A percentile compares a stretch with the other conserved stretches of the same genome.
Evolutionary conservation across 495 filamentous ascomycete species (phyloP).

Genomic region (Neurospora terricola): DNA sequence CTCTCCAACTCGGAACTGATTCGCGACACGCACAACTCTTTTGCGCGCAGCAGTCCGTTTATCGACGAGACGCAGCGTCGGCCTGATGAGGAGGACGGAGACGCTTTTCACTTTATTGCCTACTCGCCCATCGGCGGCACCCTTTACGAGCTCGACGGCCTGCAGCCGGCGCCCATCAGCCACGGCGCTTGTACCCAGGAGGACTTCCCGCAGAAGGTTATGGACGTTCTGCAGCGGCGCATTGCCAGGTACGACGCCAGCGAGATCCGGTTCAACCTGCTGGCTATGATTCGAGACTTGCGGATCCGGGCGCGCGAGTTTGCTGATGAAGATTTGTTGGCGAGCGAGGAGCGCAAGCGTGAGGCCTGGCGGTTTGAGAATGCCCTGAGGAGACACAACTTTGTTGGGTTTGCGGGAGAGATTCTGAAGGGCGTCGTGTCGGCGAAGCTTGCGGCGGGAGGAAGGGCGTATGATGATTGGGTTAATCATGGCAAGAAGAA

Average conservation of each 20-base stretch:
- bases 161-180: slow-evolving; percentile 83
- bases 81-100: slow-evolving; percentile 51
- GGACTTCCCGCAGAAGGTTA: slow-evolving; percentile 72
- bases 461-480: slow-evolving; percentile 64
- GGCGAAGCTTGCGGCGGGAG: slow-evolving; percentile 55
- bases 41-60: slow-evolving; percentile 81
- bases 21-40: slow-evolving; percentile 86
- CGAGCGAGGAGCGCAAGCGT: slow-evolving; percentile 75
- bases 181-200: slow-evolving; percentile 64
- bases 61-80: slow-evolving; percentile 71
- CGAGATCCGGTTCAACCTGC: slow-evolving; percentile 91
- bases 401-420: slow-evolving; percentile 91
- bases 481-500: slow-evolving; percentile 64
- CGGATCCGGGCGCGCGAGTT: slow-evolving; percentile 65
- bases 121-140: slow-evolving; percentile 72
- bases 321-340: slow-evolving; percentile 69
- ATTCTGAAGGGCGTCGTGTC: slow-evolving; percentile 74
- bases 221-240: slow-evolving; percentile 73
- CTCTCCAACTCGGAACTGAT: slow-evolving; percentile 67
- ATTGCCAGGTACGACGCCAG: slow-evolving; percentile 75
- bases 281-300: slow-evolving; percentile 83
- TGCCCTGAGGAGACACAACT: slow-evolving; percentile 83
- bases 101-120: slow-evolving; percentile 96
- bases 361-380: slow-evolving; percentile 93
- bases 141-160: slow-evolving; percentile 90